phyloP scores from a whole-genome alignment of 2,329 filamentous ascomycete genomes.

The Triangularia verruculosa region DNA sequence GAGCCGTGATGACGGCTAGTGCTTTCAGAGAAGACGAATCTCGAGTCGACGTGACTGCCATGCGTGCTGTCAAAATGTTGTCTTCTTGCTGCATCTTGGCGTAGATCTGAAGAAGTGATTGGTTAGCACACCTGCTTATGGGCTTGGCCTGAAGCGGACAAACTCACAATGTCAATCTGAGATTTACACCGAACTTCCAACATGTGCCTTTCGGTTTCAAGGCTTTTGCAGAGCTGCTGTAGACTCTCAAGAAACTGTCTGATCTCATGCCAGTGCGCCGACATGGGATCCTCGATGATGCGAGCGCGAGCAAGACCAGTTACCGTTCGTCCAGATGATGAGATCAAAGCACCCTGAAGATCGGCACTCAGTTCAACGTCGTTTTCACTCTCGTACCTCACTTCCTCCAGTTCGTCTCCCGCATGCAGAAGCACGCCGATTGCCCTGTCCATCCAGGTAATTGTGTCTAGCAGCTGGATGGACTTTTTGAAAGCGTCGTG shows the following conservation, averaged over 20 bases:
- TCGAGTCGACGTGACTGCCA: slow-evolving; percentile 40
- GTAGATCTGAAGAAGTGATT: slow-evolving; percentile 39
- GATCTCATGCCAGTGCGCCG: slow-evolving; percentile 46
- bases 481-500: slow-evolving; percentile 46
- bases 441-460: slow-evolving; percentile 47
- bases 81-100: slow-evolving; percentile 50
- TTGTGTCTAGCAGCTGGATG: slow-evolving; percentile 45
- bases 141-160: not conserved
- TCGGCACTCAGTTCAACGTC: not conserved
- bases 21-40: slow-evolving; percentile 49
- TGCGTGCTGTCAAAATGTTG: slow-evolving; percentile 43
- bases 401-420: slow-evolving; percentile 41
- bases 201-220: slow-evolving; percentile 46
- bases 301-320: slow-evolving; percentile 19
- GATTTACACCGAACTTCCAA: slow-evolving; percentile 45
- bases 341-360: slow-evolving; percentile 10
- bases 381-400: slow-evolving; percentile 24
- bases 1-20: slow-evolving; percentile 45
- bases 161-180: slow-evolving; percentile 45
- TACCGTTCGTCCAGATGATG: slow-evolving; percentile 21
- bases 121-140: slow-evolving; percentile 3
- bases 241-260: slow-evolving; percentile 45
- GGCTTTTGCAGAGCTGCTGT: slow-evolving; percentile 42
- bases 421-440: slow-evolving; percentile 43
- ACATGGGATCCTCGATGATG: slow-evolving; percentile 29